Evolutionary conservation across 164 flowering plant species (phyloP), one percentile per base, ranked within the genome.

Genomic region (Vitis rotundifolia): DNA sequence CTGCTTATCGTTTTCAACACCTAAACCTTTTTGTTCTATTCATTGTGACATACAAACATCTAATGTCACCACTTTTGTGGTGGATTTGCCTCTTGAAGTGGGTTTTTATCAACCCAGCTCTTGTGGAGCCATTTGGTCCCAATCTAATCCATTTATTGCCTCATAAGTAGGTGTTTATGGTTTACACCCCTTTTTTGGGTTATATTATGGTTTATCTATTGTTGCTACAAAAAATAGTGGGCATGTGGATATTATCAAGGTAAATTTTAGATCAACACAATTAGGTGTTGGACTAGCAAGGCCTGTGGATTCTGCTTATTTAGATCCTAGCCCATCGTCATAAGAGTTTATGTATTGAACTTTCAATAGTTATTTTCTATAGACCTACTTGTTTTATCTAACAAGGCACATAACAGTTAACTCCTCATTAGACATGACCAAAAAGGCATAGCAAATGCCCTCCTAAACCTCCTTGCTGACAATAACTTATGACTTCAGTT

Each of bases 141-240:
- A 54, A 59, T 47, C 55, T 54, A 19, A 14, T 18, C 2, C 2
- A 11, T 51, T 9, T 66, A 49, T 68, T 66, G 70, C 22, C 22
- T 22, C 1, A 22, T 84, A 90, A 92, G 95, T 92, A 56, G 82
- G 92, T n/a, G 92, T 92, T 57, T 86, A 88, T 78, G 95, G 92
- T 66, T 75, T 88, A 51, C 92, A 22, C 22, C 22, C 22, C 22
- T 22, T 22, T 22, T 22, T 22, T 22, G 22, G 22, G 22, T 22
- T 22, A 22, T 1, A 22, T 1, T 22, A 22, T 22, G 1, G 22
- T 22, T 22, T 22, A 22, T 22, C 91, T 9, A 77, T 84, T 47
- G 92, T 88, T 28, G 92, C 92, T 61, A 88, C 91, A 0, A 85
- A 88, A 74, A 88, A 88, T 70, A 91, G 95, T 11, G 95, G 95